Base-by-base conservation (phyloP, 192 early-diverging fungal genomes). In the Dimargaris verticillata region DNA sequence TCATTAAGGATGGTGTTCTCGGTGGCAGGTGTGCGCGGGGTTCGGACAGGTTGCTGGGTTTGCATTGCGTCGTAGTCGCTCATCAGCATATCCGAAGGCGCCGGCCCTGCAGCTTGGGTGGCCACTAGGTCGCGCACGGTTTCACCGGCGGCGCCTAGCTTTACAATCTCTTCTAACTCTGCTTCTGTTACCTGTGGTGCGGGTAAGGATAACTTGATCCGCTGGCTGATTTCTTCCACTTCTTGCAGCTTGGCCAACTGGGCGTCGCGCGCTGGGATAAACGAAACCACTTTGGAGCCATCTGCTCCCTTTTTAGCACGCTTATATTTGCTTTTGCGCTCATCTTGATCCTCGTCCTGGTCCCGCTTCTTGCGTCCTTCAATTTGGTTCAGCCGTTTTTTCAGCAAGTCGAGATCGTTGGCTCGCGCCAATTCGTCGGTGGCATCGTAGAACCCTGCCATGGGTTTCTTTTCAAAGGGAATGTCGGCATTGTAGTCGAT, bases 401-500 rank as follows among this genome's bases (percentile, higher is more conserved):
- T 87, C 13, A 91, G 60, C 60, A 82, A 78, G 48, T 81, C 84
- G 12, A 65, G 62, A 18, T 78, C 77, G 43, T 81, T 78, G 41
- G 67, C 73, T 0, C 80, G 76, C 12, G 74, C 78, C 46, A 84
- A 75, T 72, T 99, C 95, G 28, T 89, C 91, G 0, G 86, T 85
- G 4, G 87, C 86, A 68, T 96, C 90, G 69, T 88, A 93, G 61
- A 99, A 99, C 22, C 95, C 95, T 12, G 85, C 75, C 46, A 91
- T 79, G 0, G 90, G 87, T 43, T 76, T 76, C 45, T 85, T 86
- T 71, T 97, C 89, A 62, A 93, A 95, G 12, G 95, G 95, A 60
- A 95, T 92, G 53, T 99, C 93, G 38, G 87, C 83, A 66, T 95
- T 96, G 70, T 95, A 96, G 69, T 99, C 89, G 80, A 95, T 90